phyloP scores from a whole-genome alignment of 2,329 filamentous ascomycete genomes.

The Colletotrichum brevisporum region DNA sequence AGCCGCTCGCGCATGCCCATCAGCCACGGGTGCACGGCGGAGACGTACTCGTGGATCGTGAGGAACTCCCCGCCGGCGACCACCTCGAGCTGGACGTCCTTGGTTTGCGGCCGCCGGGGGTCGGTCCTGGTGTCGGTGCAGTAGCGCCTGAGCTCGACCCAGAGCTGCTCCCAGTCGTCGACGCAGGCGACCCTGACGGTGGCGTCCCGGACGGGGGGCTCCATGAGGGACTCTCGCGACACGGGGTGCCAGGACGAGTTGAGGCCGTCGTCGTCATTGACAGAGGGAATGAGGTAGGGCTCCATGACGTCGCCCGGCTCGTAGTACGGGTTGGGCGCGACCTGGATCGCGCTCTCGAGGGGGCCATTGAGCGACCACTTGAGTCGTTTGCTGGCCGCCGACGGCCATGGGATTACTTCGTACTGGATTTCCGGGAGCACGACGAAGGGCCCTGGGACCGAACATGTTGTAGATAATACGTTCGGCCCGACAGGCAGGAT shows the following conservation, averaged over 20 bases:
- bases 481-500: background rate
- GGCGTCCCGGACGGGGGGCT: slow-evolving; percentile 10
- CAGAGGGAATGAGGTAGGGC: slow-evolving; percentile 25
- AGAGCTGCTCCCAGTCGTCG: background rate
- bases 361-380: slow-evolving; percentile 20
- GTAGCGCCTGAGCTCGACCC: background rate
- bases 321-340: slow-evolving; percentile 22
- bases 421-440: background rate
- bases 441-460: no score
- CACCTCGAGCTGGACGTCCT: slow-evolving; percentile 36
- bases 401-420: background rate
- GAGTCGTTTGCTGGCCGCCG: background rate
- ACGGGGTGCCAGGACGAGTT: slow-evolving; percentile 32
- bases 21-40: slow-evolving; percentile 43
- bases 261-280: background rate
- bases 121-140: background rate
- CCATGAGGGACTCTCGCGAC: slow-evolving; percentile 37
- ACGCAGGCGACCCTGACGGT: slow-evolving; percentile 19
- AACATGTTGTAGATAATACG: background rate
- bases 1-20: slow-evolving; percentile 31
- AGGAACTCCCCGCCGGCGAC: slow-evolving; percentile 38
- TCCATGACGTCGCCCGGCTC: slow-evolving; percentile 32
- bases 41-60: slow-evolving; percentile 44
- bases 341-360: slow-evolving; percentile 35
- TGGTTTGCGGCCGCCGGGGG: slow-evolving; percentile 12